Conservation (phyloP, 371 early-diverging fungal species). For the Haplosporangium sp. region DNA sequence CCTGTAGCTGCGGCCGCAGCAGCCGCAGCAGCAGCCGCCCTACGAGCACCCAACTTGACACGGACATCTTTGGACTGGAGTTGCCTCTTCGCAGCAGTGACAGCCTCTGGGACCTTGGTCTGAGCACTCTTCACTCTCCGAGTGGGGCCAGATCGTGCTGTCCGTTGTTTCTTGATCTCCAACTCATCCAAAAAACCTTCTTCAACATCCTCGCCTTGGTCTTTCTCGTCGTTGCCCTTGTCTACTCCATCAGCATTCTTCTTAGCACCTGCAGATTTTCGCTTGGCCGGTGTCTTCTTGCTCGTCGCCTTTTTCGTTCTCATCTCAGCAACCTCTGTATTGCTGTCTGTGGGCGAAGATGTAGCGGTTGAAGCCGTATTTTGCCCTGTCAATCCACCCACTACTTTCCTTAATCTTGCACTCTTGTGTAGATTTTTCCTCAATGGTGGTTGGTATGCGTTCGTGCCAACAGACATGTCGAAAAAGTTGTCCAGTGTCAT, state of each 20-base stretch:
- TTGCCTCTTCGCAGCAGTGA: conserved; percentile 39
- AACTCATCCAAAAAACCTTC: conserved; percentile 24
- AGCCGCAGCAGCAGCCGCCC: neutral
- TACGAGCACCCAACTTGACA: conserved; percentile 26
- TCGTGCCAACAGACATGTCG: conserved; percentile 33
- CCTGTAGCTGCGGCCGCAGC: neutral
- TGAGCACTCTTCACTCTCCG: conserved; percentile 16
- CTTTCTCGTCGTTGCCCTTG: neutral
- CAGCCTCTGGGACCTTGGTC: conserved; percentile 36
- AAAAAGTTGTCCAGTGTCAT: conserved; percentile 61
- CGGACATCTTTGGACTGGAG: conserved; percentile 37
- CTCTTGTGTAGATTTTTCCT: conserved; percentile 56
- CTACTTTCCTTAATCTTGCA: conserved; percentile 56
- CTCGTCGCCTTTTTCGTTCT: neutral
- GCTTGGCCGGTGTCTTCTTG: conserved; percentile 16
- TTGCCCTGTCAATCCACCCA: conserved; percentile 50
- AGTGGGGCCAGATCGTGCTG: neutral
- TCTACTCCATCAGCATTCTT: conserved; percentile 8
- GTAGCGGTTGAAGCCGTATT: conserved; percentile 30
- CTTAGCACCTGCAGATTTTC: neutral
- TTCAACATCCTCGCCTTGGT: conserved; percentile 13
- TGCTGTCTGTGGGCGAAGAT: conserved; percentile 2
- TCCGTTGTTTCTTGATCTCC: conserved; percentile 16
- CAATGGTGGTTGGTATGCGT: conserved; percentile 25
- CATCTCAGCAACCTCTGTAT: neutral